Conservation (phyloP, 768 basidiomycete genomes). For the Cystobasidiopsis lactophilus region DNA sequence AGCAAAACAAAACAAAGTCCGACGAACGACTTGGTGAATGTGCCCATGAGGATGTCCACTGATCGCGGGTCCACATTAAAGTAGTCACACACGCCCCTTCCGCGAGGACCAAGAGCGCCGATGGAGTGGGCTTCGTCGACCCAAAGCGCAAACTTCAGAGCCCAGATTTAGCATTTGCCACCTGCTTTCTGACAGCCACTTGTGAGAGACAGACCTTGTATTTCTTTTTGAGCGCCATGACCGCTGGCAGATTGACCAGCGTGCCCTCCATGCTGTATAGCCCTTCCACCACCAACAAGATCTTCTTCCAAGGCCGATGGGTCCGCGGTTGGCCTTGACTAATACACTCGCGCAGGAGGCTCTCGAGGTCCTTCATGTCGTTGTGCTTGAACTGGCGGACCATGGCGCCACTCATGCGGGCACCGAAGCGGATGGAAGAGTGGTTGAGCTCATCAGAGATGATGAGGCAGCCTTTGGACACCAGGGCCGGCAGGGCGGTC, state of each 20-base stretch:
- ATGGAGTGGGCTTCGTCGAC: constrained; percentile 96
- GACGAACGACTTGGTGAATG: constrained; percentile 47
- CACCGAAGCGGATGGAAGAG: constrained; percentile 80
- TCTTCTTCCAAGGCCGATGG: constrained; percentile 98
- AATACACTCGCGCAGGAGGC: constrained; percentile 64
- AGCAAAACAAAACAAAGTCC: not conserved
- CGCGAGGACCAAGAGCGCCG: constrained; percentile 80
- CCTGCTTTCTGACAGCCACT: too few species aligned
- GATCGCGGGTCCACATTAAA: constrained; percentile 58
- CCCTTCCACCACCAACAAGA: constrained; percentile 80
- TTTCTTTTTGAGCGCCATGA: constrained; percentile 69
- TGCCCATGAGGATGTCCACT: constrained; percentile 93
- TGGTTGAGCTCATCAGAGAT: constrained; percentile 97
- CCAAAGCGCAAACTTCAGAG: constrained; percentile 66
- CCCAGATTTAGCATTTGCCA: not conserved
- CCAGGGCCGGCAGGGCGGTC: constrained; percentile 74
- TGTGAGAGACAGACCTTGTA: constrained; percentile 50
- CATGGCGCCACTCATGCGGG: constrained; percentile 63
- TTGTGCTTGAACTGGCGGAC: constrained; percentile 95
- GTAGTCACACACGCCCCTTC: constrained; percentile 87
- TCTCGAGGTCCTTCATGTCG: constrained; percentile 62
- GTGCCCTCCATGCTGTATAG: constrained; percentile 99
- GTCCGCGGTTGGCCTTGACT: constrained; percentile 95
- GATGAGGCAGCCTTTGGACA: constrained; percentile 71
- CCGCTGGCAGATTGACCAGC: constrained; percentile 53